Percentiles rank a stretch among this genome's conserved stretches.
These are phyloP conservation scores for Trypanosoma cruzi DNA, from an alignment of 208 protist genomes.

Conservation along the genomic window DNA sequence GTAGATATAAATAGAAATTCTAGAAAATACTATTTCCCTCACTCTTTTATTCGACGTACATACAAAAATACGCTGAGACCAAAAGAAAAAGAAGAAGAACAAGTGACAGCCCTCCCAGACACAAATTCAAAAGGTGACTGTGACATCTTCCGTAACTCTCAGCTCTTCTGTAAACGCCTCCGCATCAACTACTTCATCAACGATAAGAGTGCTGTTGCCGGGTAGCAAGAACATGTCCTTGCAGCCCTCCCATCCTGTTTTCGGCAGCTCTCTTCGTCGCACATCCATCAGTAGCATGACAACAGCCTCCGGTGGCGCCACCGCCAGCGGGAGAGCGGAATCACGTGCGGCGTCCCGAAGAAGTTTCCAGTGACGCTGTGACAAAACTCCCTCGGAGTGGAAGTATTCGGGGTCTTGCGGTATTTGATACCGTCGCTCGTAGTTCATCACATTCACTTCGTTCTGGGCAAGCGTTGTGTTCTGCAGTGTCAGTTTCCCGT, in stretches of 20 bases:
- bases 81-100: too few species aligned
- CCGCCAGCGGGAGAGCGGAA: not conserved
- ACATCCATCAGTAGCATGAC: not conserved
- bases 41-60: too few species aligned
- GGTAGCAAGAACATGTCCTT: conserved; percentile 8
- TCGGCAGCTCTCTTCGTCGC: not conserved
- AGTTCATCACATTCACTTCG: conserved; percentile 33
- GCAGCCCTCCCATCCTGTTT: not conserved
- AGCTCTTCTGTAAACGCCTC: not conserved
- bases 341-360: not conserved
- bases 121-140: conserved; percentile 11
- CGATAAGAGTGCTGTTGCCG: not conserved
- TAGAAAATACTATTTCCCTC: too few species aligned
- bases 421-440: conserved; percentile 9
- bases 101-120: too few species aligned
- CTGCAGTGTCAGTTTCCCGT: conserved; percentile 11
- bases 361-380: conserved; percentile 5
- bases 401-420: conserved; percentile 6
- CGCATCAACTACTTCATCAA: not conserved
- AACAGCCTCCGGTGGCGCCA: not conserved
- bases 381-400: not conserved
- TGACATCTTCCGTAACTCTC: conserved; percentile 1
- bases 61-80: too few species aligned
- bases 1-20: too few species aligned
- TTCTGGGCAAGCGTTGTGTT: conserved; percentile 19